Percentiles rank a stretch among this genome's conserved stretches.
phyloP scores from a whole-genome alignment of 345 rosid species.

The Camelina sativa region DNA sequence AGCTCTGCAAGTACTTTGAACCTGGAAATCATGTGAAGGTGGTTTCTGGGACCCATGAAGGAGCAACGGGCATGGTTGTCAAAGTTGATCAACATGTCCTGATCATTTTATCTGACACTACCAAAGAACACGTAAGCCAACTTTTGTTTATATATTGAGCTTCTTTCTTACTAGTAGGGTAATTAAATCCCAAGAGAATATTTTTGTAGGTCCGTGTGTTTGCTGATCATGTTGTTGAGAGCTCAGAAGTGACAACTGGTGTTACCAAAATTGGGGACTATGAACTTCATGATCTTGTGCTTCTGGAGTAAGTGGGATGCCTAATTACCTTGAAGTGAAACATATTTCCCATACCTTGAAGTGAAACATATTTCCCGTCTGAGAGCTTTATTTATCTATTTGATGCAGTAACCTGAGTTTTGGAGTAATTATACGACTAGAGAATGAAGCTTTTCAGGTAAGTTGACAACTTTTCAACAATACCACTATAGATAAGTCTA shows the following conservation, averaged over 20 bases:
- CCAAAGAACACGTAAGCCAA: conserved; percentile 85
- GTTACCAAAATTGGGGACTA: conserved; percentile 84
- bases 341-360: conserved; percentile 10
- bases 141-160: conserved; percentile 7
- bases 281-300: conserved; percentile 96
- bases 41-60: conserved; percentile 86
- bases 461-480: conserved; percentile 13
- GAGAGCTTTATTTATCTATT: conserved; percentile 9
- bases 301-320: conserved; percentile 74
- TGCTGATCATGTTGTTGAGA: conserved; percentile 95
- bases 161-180: conserved; percentile 9
- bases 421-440: conserved; percentile 94
- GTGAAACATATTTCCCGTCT: conserved; percentile 10
- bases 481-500: conserved; percentile 27
- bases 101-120: conserved; percentile 84
- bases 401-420: conserved; percentile 80
- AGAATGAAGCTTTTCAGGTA: conserved; percentile 96
- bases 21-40: conserved; percentile 99
- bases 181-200: conserved; percentile 6
- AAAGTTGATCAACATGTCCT: conserved; percentile 97
- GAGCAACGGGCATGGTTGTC: conserved; percentile 97
- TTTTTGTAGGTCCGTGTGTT: conserved; percentile 80
- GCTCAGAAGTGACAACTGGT: conserved; percentile 96
- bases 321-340: conserved; percentile 8
- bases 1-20: conserved; percentile 93